A percentile compares a stretch with the other conserved stretches of the same genome.
phyloP scores from a whole-genome alignment of 2,329 filamentous ascomycete species.

The Pseudocercospora pini-densiflorae region DNA sequence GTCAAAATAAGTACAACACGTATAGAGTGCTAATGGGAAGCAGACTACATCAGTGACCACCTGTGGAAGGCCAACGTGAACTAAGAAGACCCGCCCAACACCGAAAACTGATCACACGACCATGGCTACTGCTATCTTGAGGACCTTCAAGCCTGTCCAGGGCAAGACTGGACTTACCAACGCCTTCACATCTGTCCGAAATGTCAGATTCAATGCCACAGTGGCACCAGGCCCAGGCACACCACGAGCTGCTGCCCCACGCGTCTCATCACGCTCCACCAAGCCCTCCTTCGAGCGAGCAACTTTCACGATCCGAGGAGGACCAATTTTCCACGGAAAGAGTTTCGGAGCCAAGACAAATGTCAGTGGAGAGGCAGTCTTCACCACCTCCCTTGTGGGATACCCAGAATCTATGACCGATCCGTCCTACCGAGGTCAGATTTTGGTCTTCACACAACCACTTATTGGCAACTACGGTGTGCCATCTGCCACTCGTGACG shows the following conservation, averaged over 20 bases:
- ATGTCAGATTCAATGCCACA: conserved; percentile 63
- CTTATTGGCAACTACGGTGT: conserved; percentile 99
- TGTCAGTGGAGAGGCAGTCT: conserved; percentile 97
- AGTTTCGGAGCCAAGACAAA: conserved; percentile 97
- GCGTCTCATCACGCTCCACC: conserved; percentile 55
- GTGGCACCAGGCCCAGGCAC: conserved; percentile 73
- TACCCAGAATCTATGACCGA: conserved; percentile 88
- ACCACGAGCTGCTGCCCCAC: conserved; percentile 68
- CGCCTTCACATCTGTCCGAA: conserved; percentile 49
- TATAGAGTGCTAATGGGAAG: not conserved
- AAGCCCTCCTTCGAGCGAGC: conserved; percentile 77
- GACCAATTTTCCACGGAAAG: conserved; percentile 93
- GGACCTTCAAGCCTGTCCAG: conserved; percentile 54
- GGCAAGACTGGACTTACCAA: conserved; percentile 47
- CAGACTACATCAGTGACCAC: conserved; percentile 70
- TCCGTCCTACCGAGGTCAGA: conserved; percentile 79
- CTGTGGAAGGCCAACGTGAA: conserved; percentile 71
- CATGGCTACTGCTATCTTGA: conserved; percentile 57
- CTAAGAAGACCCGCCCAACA: conserved; percentile 47
- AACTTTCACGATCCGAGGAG: conserved; percentile 94
- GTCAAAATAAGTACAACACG: not conserved
- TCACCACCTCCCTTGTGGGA: conserved; percentile 96
- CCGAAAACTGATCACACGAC: conserved; percentile 28
- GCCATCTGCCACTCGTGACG: conserved; percentile 80
- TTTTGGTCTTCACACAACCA: conserved; percentile 97